phyloP scores from a whole-genome alignment of 2,329 filamentous ascomycete species.

The Cytospora piceae region DNA sequence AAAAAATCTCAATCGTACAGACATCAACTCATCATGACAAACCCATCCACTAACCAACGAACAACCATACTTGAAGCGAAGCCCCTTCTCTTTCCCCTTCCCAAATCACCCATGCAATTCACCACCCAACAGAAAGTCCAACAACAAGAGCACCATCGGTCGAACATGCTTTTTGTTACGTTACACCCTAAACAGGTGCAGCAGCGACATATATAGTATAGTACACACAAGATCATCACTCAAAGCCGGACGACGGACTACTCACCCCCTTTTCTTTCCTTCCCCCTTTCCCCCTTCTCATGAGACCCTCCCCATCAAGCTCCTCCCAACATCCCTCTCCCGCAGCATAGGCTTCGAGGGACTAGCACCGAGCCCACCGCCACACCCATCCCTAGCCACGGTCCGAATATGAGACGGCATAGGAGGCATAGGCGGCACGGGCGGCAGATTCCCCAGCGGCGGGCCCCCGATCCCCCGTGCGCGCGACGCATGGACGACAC shows the following conservation, averaged over 20 bases:
- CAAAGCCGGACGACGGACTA: background rate
- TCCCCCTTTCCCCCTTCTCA: background rate
- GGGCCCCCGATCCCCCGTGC: conserved; percentile 7
- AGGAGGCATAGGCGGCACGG: conserved; percentile 23
- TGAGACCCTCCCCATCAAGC: background rate
- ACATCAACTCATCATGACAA: background rate
- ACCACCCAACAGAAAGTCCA: no score
- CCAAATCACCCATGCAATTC: background rate
- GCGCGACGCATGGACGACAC: conserved; percentile 20
- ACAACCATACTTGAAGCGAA: background rate
- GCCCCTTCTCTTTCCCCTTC: background rate
- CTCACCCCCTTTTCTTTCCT: no score
- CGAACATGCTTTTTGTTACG: no score
- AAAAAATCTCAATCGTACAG: background rate
- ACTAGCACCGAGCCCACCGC: background rate
- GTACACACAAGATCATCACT: no score
- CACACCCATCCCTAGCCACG: conserved; percentile 18
- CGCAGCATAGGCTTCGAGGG: background rate
- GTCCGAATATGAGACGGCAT: conserved; percentile 23
- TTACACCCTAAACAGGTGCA: no score
- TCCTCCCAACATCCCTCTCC: background rate
- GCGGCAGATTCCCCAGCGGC: background rate
- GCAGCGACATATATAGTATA: no score
- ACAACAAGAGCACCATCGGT: no score
- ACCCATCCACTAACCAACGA: background rate